Conservation (phyloP, 2,329 filamentous ascomycete genomes). For the Pseudogymnoascus sp. region DNA sequence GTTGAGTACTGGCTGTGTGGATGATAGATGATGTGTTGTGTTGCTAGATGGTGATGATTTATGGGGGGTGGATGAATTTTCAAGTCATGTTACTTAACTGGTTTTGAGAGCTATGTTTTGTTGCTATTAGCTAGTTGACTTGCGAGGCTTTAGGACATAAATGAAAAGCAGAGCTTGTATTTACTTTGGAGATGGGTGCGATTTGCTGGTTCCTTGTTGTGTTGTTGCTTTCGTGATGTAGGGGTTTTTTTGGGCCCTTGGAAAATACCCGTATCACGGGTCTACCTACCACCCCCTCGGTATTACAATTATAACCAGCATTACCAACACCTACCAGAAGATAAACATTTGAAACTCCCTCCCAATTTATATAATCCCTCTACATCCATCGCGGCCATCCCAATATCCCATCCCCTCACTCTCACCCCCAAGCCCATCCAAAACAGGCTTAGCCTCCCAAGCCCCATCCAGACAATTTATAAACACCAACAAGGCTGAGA, state of each 20-base stretch:
- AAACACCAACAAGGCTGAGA: not conserved
- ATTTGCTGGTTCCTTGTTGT: not conserved
- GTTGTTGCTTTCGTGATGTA: not conserved
- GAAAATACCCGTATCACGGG: not conserved
- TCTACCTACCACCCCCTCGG: not conserved
- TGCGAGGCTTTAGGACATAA: not conserved
- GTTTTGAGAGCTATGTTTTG: slow-evolving; percentile 1
- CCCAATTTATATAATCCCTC: not conserved
- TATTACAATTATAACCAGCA: not conserved
- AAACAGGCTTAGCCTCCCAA: not conserved
- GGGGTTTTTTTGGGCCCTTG: not conserved
- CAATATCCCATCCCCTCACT: not conserved
- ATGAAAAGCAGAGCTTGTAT: slow-evolving; percentile 1
- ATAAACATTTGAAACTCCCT: not conserved
- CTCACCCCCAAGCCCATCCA: not conserved
- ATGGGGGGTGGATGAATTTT: not conserved
- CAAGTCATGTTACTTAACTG: not conserved
- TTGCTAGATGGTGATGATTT: not conserved
- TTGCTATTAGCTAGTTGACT: not conserved
- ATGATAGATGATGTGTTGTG: not conserved
- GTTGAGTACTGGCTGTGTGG: not conserved
- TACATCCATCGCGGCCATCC: not conserved
- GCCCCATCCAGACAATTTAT: not conserved
- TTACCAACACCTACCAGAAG: not conserved
- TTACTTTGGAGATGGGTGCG: not conserved